Evolutionary conservation across 1,284 basidiomycete genomes (phyloP), one percentile per base, ranked within the genome.

Genomic region (Dichomitus squalens): DNA sequence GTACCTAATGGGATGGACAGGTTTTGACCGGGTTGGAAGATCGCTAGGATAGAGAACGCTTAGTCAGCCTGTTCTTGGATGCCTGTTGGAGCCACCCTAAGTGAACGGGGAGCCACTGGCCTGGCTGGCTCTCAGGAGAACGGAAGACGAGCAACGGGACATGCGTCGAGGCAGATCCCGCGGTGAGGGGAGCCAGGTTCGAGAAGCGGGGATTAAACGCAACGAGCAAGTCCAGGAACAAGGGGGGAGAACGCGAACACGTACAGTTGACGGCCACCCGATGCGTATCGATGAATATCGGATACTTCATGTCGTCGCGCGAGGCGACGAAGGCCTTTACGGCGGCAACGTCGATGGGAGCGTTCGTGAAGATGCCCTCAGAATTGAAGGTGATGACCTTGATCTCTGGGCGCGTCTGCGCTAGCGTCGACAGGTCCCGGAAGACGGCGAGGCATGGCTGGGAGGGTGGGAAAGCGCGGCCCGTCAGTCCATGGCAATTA

Each of bases 381-480:
- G 68, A 60, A 55, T 71, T 70, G 65, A 69, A 72, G 21, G 70
- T 68, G 64, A 72, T 66, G 29, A 72, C 64, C 49, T 70, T 70
- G 59, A 69, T 64, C 38, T 68, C 64, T 38, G 65, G 62, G 33
- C 64, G 59, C 23, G 49, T 69, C 48, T 65, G 64, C n/a, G 63
- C 64, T 39, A 71, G 61, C 18, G 58, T 55, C 16, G 69, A 66
- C 53, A 73, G 66, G 47, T 72, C 66, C 31, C 53, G 53, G 64
- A 69, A 70, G 23, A 70, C 70, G 57, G 65, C 64, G 47, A 71
- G 65, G 52, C 71, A 73, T n/a, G 71, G 71, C 71, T 73, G 62
- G 23, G 40, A 53, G 51, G 38, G 55, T 33, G 55, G 40, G 51
- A 49, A 58, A 38, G 40, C 40, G 41, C 55, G 51, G 16, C 52